A percentile compares a stretch with the other conserved stretches of the same genome.
phyloP scores from a whole-genome alignment of 2,329 filamentous ascomycete genomes.

The Colletotrichum sp. region DNA sequence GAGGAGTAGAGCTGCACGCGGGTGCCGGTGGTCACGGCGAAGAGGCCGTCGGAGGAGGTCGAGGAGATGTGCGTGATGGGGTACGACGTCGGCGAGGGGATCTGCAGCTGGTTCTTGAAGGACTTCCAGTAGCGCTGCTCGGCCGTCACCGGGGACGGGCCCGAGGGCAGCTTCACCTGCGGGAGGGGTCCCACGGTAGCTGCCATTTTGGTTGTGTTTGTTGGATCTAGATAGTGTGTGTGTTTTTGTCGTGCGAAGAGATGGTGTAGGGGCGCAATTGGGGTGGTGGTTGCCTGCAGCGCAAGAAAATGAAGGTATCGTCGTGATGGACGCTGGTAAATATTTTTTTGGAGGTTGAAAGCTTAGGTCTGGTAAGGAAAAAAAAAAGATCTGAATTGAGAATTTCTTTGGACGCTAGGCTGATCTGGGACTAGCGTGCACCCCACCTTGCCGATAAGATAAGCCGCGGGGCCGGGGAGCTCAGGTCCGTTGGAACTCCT shows the following conservation, averaged over 20 bases:
- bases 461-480: slow-evolving; percentile 14
- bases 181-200: slow-evolving; percentile 82
- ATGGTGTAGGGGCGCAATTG: neutral
- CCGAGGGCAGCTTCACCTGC: slow-evolving; percentile 82
- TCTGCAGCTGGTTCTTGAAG: slow-evolving; percentile 89
- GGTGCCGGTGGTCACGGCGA: slow-evolving; percentile 93
- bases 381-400: slow-evolving; percentile 20
- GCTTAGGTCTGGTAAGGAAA: neutral
- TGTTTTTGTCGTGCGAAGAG: neutral
- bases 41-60: slow-evolving; percentile 68
- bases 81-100: slow-evolving; percentile 89
- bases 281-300: neutral
- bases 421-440: neutral
- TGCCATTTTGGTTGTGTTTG: slow-evolving; percentile 68
- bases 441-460: slow-evolving; percentile 19
- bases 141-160: slow-evolving; percentile 82
- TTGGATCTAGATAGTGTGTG: fast-evolving
- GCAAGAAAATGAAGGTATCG: slow-evolving; percentile 2
- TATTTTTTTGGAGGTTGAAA: slow-evolving; percentile 12
- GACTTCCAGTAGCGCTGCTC: slow-evolving; percentile 97
- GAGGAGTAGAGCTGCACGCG: slow-evolving; percentile 94
- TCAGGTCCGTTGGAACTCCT: neutral
- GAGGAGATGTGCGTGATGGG: slow-evolving; percentile 89
- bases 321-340: slow-evolving; percentile 7
- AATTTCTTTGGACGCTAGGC: slow-evolving; percentile 16